Base-by-base conservation (phyloP, 192 early-diverging fungal species). In the Linnemannia zychae region DNA sequence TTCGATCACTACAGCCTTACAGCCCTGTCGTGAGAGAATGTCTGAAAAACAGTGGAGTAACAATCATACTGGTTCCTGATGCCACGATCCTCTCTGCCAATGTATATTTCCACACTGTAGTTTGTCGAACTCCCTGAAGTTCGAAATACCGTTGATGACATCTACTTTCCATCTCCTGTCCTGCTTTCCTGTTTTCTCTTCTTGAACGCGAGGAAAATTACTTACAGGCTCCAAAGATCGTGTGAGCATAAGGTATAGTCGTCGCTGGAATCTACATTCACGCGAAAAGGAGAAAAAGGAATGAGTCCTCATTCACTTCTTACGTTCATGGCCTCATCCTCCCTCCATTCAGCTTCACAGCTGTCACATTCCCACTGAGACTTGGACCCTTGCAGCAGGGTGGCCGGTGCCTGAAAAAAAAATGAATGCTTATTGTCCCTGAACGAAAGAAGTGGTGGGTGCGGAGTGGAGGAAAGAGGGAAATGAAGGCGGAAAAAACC, bases 201-300 rank as follows among this genome's bases (percentile, higher is more conserved):
- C 46, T 47, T n/a, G n/a, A n/a, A n/a, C n/a, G 12, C 46, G 12
- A 47, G n/a, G 6, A 0, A 36, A 67, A n/a, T n/a, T 31, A 49
- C 84, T 81, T 81, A 87, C 86, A 72, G 52, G 77, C 77, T 31
- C 79, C 86, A 77, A 87, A 87, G 52, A 74, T 53, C 1, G 86
- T 87, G 24, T 87, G 86, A 17, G 71, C 77, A 57, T 78, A 82
- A 4, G 79, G 77, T 31, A 87, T 40, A 36, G 69, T 71, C 33
- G 69, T 73, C 24, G 75, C 86, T 38, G 86, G 75, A 46, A 87
- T 71, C 86, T 87, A 72, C n/a, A 15, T 40, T 24, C 22, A 18
- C 49, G 46, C 13, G 37, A 79, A 44, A 28, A 48, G 34, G 66
- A 48, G 66, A 49, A n/a, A 11, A 48, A 31, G 0, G 22, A 33